phyloP scores from a whole-genome alignment of 2,329 filamentous ascomycete species.

The Aspergillus caelatus region DNA sequence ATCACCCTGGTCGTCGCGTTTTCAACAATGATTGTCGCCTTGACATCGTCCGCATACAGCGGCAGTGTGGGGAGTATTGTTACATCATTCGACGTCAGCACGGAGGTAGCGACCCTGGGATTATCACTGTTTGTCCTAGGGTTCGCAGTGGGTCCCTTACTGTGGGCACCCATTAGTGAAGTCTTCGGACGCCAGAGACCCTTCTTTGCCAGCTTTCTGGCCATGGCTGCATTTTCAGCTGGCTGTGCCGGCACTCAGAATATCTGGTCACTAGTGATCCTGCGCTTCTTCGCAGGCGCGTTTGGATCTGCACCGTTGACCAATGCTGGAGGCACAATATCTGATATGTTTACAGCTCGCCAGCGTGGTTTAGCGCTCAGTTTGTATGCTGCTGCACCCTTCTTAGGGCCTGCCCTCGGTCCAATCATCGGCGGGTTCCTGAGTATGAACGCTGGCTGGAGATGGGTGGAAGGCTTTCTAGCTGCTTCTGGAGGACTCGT shows the following conservation, averaged over 20 bases:
- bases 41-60: constrained; percentile 47
- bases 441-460: constrained; percentile 10
- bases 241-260: constrained; percentile 54
- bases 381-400: constrained; percentile 8
- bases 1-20: constrained; percentile 45
- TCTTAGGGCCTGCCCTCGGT: constrained; percentile 8
- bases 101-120: constrained; percentile 44
- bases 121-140: constrained; percentile 33
- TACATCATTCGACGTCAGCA: constrained; percentile 40
- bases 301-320: constrained; percentile 24
- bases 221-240: constrained; percentile 19
- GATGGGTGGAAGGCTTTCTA: constrained; percentile 12
- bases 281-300: constrained; percentile 57
- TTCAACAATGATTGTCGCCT: constrained; percentile 47
- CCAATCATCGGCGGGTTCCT: constrained; percentile 12
- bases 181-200: constrained; percentile 51
- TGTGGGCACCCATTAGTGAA: constrained; percentile 36
- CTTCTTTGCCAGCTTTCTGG: constrained; percentile 4
- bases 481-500: constrained; percentile 2
- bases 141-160: constrained; percentile 31
- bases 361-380: constrained; percentile 12
- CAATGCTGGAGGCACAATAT: constrained; percentile 2
- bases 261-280: constrained; percentile 59
- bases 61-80: constrained; percentile 43
- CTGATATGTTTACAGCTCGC: constrained; percentile 8